These are phyloP conservation scores for Aspergillus fijiensis DNA, from an alignment of 2,329 filamentous ascomycete genomes.

Conservation along the genomic window DNA sequence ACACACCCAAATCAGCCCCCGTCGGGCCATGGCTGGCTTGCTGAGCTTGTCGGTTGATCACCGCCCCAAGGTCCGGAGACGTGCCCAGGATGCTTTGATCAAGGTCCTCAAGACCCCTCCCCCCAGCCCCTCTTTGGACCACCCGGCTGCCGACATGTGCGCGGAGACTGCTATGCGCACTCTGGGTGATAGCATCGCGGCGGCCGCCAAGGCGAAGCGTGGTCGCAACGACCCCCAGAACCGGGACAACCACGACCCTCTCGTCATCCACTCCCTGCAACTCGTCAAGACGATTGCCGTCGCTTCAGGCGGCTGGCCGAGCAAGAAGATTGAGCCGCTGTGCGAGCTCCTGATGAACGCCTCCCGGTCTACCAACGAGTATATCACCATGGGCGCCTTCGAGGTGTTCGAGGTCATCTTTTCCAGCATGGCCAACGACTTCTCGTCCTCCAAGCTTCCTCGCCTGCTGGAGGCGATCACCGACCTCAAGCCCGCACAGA, in stretches of 20 bases:
- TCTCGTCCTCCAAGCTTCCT: constrained; percentile 85
- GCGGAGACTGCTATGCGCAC: constrained; percentile 84
- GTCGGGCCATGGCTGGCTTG: constrained; percentile 81
- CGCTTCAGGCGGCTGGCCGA: constrained; percentile 91
- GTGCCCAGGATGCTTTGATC: constrained; percentile 84
- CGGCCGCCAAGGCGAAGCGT: constrained; percentile 68
- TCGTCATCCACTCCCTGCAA: constrained; percentile 86
- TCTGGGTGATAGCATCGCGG: constrained; percentile 68
- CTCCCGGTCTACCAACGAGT: constrained; percentile 86
- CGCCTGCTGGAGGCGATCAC: constrained; percentile 86
- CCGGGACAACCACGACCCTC: constrained; percentile 68
- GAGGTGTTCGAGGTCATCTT: constrained; percentile 98
- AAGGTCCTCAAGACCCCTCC: constrained; percentile 82
- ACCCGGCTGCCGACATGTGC: constrained; percentile 94
- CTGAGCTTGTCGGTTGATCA: constrained; percentile 81
- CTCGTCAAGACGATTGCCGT: constrained; percentile 85
- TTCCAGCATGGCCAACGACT: constrained; percentile 81
- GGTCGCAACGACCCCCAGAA: constrained; percentile 40
- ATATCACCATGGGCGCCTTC: constrained; percentile 93
- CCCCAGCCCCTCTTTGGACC: constrained; percentile 86
- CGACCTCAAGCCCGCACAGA: constrained; percentile 85
- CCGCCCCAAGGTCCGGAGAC: constrained; percentile 88
- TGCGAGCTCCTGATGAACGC: constrained; percentile 88
- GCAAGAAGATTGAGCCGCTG: constrained; percentile 87
- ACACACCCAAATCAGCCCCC: constrained; percentile 77